phyloP scores from a whole-genome alignment of 495 filamentous ascomycete genomes.

The Collariella sp. region DNA sequence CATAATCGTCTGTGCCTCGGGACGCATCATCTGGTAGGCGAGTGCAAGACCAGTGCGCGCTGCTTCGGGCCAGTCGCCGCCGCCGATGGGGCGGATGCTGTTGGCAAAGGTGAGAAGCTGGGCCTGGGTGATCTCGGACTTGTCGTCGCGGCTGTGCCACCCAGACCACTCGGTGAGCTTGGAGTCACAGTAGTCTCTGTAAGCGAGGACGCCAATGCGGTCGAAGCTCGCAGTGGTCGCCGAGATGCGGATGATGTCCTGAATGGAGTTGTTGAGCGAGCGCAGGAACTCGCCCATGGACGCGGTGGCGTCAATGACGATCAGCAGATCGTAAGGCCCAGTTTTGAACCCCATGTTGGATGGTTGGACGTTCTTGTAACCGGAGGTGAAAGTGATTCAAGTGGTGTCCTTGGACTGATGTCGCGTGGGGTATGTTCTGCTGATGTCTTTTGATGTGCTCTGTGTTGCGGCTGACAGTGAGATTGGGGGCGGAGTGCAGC shows the following conservation, averaged over 20 bases:
- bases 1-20: conserved; percentile 37
- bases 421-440: too few relatives aligned
- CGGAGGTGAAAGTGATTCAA: too few relatives aligned
- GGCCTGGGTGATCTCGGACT: conserved; percentile 9
- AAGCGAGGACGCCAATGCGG: conserved; percentile 37
- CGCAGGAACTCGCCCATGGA: conserved; percentile 35
- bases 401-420: too few relatives aligned
- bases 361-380: background rate
- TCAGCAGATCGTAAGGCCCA: conserved; percentile 27
- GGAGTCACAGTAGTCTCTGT: conserved; percentile 34
- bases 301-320: conserved; percentile 37
- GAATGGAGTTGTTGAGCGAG: conserved; percentile 34
- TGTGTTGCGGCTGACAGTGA: too few relatives aligned
- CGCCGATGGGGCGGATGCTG: conserved; percentile 3
- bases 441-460: too few relatives aligned
- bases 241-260: conserved; percentile 39
- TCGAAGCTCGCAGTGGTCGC: conserved; percentile 38
- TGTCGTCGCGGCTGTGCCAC: conserved; percentile 22
- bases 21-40: conserved; percentile 37
- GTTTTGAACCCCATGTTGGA: conserved; percentile 6
- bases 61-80: conserved; percentile 38
- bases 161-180: conserved; percentile 35
- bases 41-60: conserved; percentile 38
- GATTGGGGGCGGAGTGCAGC: too few relatives aligned
- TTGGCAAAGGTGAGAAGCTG: conserved; percentile 13